A percentile compares a stretch with the other conserved stretches of the same genome.
Evolutionary conservation across 306 rosid species (phyloP).

Genomic region (Adenanthera pavonina): DNA sequence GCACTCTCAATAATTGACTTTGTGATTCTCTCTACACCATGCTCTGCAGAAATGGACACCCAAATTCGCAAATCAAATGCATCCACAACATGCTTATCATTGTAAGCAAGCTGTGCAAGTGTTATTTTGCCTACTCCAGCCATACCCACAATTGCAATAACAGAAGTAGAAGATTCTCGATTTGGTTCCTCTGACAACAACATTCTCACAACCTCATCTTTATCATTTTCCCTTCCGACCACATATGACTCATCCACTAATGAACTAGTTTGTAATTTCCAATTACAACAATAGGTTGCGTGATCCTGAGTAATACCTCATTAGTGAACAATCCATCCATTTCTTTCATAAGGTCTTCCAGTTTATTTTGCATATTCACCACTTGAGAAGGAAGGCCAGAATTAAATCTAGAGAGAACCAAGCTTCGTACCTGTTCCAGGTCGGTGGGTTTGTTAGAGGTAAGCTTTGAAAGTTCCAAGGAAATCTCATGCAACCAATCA

Average conservation of each 20-base stretch:
- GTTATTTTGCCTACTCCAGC: conserved; percentile 27
- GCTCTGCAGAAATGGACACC: not conserved
- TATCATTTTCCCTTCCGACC: conserved; percentile 31
- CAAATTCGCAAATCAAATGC: not conserved
- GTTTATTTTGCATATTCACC: not conserved
- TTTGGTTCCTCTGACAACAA: not conserved
- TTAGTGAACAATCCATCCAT: not conserved
- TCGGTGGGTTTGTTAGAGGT: not conserved
- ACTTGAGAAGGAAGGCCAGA: conserved; percentile 20
- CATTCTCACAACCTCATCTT: not conserved
- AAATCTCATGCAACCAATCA: conserved; percentile 30
- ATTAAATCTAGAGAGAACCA: not conserved
- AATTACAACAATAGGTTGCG: not conserved
- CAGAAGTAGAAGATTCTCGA: not conserved
- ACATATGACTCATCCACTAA: conserved; percentile 20
- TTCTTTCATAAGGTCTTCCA: conserved; percentile 13
- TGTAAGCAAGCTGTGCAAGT: conserved; percentile 17
- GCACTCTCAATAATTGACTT: conserved; percentile 16
- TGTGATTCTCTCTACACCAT: not conserved
- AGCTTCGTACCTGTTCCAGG: not conserved
- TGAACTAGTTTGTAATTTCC: conserved; percentile 10
- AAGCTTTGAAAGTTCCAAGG: not conserved
- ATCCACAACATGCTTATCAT: not conserved
- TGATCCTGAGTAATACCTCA: not conserved
- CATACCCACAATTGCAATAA: conserved; percentile 32